These are phyloP conservation scores for Phalaenopsis equestris DNA, from an alignment of 106 monocot genomes.

Conservation along the genomic window DNA sequence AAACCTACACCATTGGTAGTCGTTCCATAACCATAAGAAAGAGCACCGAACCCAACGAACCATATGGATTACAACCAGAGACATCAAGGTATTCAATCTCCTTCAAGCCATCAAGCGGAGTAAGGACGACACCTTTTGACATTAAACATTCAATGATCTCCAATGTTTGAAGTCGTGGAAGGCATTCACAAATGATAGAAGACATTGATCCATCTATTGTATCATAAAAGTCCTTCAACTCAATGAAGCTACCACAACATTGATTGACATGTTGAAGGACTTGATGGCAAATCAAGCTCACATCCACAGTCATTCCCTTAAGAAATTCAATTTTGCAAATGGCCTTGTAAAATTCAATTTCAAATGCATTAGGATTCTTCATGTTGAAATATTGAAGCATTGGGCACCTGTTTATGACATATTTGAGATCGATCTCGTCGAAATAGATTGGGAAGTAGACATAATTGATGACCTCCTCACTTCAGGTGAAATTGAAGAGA, in stretches of 20 bases:
- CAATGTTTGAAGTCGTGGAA: slow-evolving; percentile 44
- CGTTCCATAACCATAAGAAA: slow-evolving; percentile 61
- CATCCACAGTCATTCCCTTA: slow-evolving; percentile 48
- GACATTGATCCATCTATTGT: slow-evolving; percentile 24
- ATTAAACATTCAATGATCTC: slow-evolving; percentile 27
- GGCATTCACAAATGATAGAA: slow-evolving; percentile 29
- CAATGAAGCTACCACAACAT: slow-evolving; percentile 20
- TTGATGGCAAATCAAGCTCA: slow-evolving; percentile 20
- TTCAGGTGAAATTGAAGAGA: slow-evolving; percentile 17
- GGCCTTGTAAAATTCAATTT: slow-evolving; percentile 30
- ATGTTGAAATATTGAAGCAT: slow-evolving; percentile 44
- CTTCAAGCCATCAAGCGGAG: slow-evolving; percentile 34
- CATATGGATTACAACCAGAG: slow-evolving; percentile 25
- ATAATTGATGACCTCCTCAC: slow-evolving; percentile 8
- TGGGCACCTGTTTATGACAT: slow-evolving; percentile 43
- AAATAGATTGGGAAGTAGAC: slow-evolving; percentile 40
- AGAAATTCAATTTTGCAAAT: slow-evolving; percentile 33
- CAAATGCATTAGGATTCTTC: slow-evolving; percentile 17
- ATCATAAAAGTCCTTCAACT: slow-evolving; percentile 36
- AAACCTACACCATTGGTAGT: slow-evolving; percentile 38
- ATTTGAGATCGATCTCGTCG: slow-evolving; percentile 32
- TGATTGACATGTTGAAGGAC: slow-evolving; percentile 25
- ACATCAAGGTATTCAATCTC: slow-evolving; percentile 61
- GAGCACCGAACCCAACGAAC: slow-evolving; percentile 53
- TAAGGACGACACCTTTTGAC: slow-evolving; percentile 12